Evolutionary conservation across 345 rosid genomes (phyloP), one percentile per base, ranked within the genome.

Genomic region (Sisymbrium irio): DNA sequence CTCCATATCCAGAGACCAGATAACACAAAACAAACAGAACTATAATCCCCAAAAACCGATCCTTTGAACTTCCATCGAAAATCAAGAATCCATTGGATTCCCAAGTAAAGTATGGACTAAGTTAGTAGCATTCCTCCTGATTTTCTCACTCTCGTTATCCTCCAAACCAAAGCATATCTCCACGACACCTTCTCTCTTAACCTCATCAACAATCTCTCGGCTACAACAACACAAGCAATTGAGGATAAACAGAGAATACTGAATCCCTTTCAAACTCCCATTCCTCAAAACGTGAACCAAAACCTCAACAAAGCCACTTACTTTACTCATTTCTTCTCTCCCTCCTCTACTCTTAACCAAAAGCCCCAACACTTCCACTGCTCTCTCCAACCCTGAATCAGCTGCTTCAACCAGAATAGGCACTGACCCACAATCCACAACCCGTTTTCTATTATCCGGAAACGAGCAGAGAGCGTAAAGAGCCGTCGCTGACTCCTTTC

Each of bases 401-500:
- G 84, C 88, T 5, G 87, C 73, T 32, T 82, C 60, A 30, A 89
- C 80, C 81, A 95, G 67, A 13, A 85, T 73, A 4, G 86, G 81
- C 68, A 92, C 96, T 4, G 96, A 88, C 65, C 96, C 99, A 10
- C 88, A 83, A 45, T 78, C 87, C 30, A 85, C 87, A 13, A 86
- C 87, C 51, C 89, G 79, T 69, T 82, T 82, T 50, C 99, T 74
- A 35, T 96, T 96, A 59, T 84, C 94, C 3, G 91, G 88, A 73
- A 84, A 92, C 14, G 86, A 90, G 58, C 94, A 90, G 1, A 96
- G 63, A 3, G 99, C 84, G 49, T 86, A 92, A 37, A 96, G 82
- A n/a, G 98, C 91, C 0, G 99, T 96, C 0, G 98, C 92, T 0
- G 98, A 89, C 69, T 96, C 99, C 75, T 89, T 96, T 74, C 78